Base-by-base conservation (phyloP, 2,329 filamentous ascomycete species). In the Aspergillus niger region DNA sequence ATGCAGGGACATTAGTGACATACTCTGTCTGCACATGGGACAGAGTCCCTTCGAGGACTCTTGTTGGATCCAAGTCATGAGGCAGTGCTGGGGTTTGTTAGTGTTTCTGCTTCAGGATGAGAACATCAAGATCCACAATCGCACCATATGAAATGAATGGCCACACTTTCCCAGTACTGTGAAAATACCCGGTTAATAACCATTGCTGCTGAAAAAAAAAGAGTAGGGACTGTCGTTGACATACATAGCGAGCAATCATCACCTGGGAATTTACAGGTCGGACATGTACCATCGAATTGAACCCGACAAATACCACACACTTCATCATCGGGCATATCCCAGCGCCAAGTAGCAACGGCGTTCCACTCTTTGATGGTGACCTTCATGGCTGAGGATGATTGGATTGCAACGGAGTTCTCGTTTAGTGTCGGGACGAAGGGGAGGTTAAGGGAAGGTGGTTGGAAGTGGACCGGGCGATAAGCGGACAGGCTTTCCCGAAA, bases 291-390 rank as follows among this genome's bases (percentile, higher is more conserved):
- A 76, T 99, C 95, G 74, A 98, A 99, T 72, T 97, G 91, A 64
- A 96, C 93, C 74, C 96, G 94, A 79, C 95, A 99, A 80, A 99
- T 99, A 70, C 95, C 95, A 71, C 95, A 99, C 64, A 98, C 93
- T 75, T 99, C 94, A 79, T 97, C 94, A 70, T 97, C 92, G 24
- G 94, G 92, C 72, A 98, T 91, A 75, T 98, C 91, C 95, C 95
- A 99, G 66, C 91, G 89, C 95, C 95, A 99, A 58, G 92, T 94
- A 17, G 95, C 95, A 64, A 99, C 92, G 3, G 92, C 91, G 71
- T 95, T 90, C 92, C 94, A 98, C 74, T 91, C 86, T 72, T 89
- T 91, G 79, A 98, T 95, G 51, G 88, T 95, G 81, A 98, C 92
- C 80, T 97, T 98, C 95, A 99, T 99, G 56, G 55, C 75, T 65